Evolutionary conservation across 805 yeast species (phyloP), one percentile per base, ranked within the genome.

Genomic region (Priceomyces castillae): DNA sequence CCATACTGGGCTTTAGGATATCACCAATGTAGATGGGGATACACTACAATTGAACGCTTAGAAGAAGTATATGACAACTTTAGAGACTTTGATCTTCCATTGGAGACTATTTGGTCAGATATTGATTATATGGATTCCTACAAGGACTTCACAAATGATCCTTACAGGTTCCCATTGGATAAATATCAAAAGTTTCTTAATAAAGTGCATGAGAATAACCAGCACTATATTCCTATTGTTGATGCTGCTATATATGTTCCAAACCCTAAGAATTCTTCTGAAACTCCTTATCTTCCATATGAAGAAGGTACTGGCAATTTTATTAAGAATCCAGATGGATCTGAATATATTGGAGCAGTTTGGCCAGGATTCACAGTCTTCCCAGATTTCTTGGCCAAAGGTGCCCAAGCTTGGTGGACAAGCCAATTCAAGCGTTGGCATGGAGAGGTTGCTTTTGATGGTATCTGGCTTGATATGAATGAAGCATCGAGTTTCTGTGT

Each of bases 301-400:
- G 48, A 46, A 16, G 30, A 39, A 1, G 62, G 62, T 22, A 48
- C 47, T 19, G 51, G 41, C 7, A 30, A 52, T 12, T 58, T 50
- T 42, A 41, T 58, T 37, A 58, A 47, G 46, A 55, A 55, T 38
- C 58, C 59, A 3, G 59, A 59, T 44, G 62, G 62, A 7, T 54
- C 62, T 10, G 23, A 48, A 30, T 60, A 60, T 38, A 53, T 60
- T 36, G 65, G 65, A 26, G 60, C 58, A 9, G 65, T 60, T 11
- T 60, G 65, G 64, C 65, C 62, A 10, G 64, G 65, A 1, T 57
- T 48, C 46, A 60, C 64, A 30, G 65, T 47, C 4, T 60, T 51
- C 52, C 65, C 65, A 11, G 65, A 60, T 39, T 60, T 56, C 40
- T 44, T 58, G 11, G 59, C 57, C 7, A 41, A 54, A 16, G 42